These are phyloP conservation scores for Rhododendron vialii DNA, from an alignment of 148 eudicot species.

Conservation along the genomic window DNA sequence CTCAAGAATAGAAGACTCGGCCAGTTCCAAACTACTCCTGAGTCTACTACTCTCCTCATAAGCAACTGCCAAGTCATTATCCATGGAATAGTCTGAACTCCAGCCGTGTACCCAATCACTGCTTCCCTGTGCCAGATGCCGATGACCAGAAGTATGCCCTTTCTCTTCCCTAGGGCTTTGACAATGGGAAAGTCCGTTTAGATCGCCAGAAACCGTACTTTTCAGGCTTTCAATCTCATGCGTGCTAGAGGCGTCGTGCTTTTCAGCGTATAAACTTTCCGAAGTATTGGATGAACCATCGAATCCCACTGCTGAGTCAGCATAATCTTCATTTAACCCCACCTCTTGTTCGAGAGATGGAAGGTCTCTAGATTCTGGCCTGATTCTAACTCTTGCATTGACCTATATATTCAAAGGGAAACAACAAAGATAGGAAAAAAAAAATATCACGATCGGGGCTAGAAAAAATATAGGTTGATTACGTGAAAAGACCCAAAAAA, in stretches of 20 bases:
- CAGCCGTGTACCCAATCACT: constrained; percentile 48
- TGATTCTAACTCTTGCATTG: constrained; percentile 46
- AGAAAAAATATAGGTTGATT: neutral
- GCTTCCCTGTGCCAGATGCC: constrained; percentile 31
- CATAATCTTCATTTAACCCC: constrained; percentile 49
- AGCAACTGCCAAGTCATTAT: constrained; percentile 52
- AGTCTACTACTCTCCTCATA: constrained; percentile 70
- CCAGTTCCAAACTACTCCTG: constrained; percentile 56
- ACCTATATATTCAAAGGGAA: constrained; percentile 33
- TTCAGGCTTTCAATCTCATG: constrained; percentile 76
- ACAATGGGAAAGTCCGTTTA: constrained; percentile 31
- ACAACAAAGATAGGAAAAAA: neutral
- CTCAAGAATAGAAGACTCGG: constrained; percentile 61
- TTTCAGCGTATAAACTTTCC: constrained; percentile 74
- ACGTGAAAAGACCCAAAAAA: neutral
- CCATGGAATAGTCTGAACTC: constrained; percentile 47
- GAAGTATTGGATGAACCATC: constrained; percentile 82
- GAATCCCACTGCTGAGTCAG: constrained; percentile 54
- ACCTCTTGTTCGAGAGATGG: constrained; percentile 71
- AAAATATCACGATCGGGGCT: neutral
- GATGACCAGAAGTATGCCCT: constrained; percentile 39
- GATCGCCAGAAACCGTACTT: constrained; percentile 50
- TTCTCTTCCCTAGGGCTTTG: constrained; percentile 43
- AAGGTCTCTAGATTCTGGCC: constrained; percentile 56
- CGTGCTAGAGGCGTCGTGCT: constrained; percentile 53